Conservation (phyloP, 345 rosid genomes). For the Heritiera littoralis region DNA sequence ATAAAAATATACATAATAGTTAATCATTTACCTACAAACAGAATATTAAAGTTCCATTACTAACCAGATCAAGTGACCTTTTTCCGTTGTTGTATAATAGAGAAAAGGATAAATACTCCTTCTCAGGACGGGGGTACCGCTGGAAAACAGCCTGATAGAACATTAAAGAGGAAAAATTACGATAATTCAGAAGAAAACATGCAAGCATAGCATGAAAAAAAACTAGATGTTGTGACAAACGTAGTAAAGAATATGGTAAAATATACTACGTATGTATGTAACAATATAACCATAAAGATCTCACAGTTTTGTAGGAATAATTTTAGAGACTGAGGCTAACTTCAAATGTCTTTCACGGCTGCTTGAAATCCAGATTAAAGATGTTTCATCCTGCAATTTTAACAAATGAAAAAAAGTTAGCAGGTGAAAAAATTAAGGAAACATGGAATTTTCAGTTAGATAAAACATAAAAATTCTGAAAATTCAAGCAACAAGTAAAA, state of each 20-base stretch:
- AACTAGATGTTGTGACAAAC: constrained; percentile 11
- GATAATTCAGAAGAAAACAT: constrained; percentile 17
- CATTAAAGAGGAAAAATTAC: constrained; percentile 26
- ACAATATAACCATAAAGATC: constrained; percentile 27
- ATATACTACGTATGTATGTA: not conserved
- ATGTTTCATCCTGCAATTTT: constrained; percentile 76
- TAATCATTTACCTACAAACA: not conserved
- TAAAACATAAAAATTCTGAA: not conserved
- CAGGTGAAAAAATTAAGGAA: not conserved
- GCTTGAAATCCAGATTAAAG: constrained; percentile 85
- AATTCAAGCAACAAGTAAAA: not conserved
- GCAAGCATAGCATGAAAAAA: not conserved
- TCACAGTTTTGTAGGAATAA: constrained; percentile 93
- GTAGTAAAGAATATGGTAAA: not conserved
- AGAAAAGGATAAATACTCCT: constrained; percentile 86
- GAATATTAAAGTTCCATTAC: constrained; percentile 34
- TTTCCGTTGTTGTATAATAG: constrained; percentile 79
- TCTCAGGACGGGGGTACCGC: constrained; percentile 75
- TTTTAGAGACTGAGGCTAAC: constrained; percentile 73
- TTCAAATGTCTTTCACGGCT: constrained; percentile 79
- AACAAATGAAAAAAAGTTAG: constrained; percentile 12
- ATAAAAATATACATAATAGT: not conserved
- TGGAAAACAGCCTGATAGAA: constrained; percentile 78
- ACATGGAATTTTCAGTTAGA: not conserved
- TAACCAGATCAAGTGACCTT: constrained; percentile 93